These are phyloP conservation scores for Ceratobasidium sp. DNA, from an alignment of 1,284 basidiomycete genomes.

Conservation along the genomic window DNA sequence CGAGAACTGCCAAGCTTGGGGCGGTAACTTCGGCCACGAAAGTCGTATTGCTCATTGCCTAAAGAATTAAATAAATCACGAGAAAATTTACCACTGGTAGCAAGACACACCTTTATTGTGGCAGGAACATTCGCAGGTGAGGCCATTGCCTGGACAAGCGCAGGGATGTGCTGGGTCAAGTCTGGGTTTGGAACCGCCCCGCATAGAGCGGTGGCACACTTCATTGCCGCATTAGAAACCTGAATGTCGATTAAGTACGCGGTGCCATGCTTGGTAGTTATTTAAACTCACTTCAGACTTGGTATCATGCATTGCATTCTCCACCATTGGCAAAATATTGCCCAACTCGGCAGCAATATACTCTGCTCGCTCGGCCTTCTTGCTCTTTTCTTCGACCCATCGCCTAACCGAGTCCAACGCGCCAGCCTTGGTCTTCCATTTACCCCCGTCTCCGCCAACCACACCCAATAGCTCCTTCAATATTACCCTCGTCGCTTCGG, in stretches of 20 bases:
- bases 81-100: slow-evolving; percentile 42
- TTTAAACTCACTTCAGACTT: slow-evolving; percentile 82
- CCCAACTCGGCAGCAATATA: slow-evolving; percentile 89
- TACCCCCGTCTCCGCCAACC: slow-evolving; percentile 63
- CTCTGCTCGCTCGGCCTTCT: slow-evolving; percentile 82
- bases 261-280: slow-evolving; percentile 21
- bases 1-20: slow-evolving; percentile 95
- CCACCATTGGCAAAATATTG: slow-evolving; percentile 87
- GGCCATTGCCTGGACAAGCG: slow-evolving; percentile 95
- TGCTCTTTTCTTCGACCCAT: slow-evolving; percentile 76
- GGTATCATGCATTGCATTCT: slow-evolving; percentile 96
- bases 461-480: slow-evolving; percentile 80
- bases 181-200: slow-evolving; percentile 95
- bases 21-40: slow-evolving; percentile 98
- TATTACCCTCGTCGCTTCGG: slow-evolving; percentile 83
- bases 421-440: slow-evolving; percentile 97
- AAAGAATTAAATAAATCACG: neutral
- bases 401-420: slow-evolving; percentile 87
- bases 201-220: slow-evolving; percentile 94
- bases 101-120: slow-evolving; percentile 94
- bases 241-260: slow-evolving; percentile 54
- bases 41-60: slow-evolving; percentile 73
- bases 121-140: slow-evolving; percentile 86
- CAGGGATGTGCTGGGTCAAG: slow-evolving; percentile 89
- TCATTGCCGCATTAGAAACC: slow-evolving; percentile 90